Evolutionary conservation across 1,139 yeast genomes (phyloP), one percentile per base, ranked within the genome.

Genomic region (Trichomonascaceae sp.): DNA sequence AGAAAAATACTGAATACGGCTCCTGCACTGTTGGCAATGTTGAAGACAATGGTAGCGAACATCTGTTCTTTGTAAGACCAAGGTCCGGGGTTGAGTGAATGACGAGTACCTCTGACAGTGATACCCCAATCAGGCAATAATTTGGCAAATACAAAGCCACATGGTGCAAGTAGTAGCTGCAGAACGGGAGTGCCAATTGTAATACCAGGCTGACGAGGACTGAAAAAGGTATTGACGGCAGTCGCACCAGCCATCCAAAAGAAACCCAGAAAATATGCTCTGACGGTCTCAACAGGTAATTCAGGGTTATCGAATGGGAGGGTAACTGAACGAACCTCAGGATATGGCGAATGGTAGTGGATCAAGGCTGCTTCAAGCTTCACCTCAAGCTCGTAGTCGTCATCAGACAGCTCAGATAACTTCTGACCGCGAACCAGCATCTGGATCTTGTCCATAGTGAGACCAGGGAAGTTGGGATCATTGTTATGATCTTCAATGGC

Each of bases 1-100:
- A 47, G 50, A 32, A 50, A 49, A 22, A 39, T 48, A 45, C 51
- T 53, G 51, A 44, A 51, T 8, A 45, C 47, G 15, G 49, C 43
- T 9, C 50, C 51, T 24, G 54, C 39, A 22, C 39, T 41, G 45
- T 48, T 52, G 1, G 52, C 56, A 18, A 55, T 56, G 18, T 51
- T 52, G 60, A 75, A 74, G 58, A 77, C 69, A 46, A 78, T 54
- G 4, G 85, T 79, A 2, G 82, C 73, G 58, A 82, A 72, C 83
- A 82, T 82, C 71, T 85, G 88, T 64, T 85, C 93, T 67, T 86
- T 85, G 62, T 73, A 76, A 32, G 77, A 73, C 87, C 88, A 85
- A 5, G 83, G 82, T 8, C 85, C 85, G 1, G 84, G 83, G 67
- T 83, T 77, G 61, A 81, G 62, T 51, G 79, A 67, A 62, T 69